These are phyloP conservation scores for Fusarium paranaense DNA, from an alignment of 2,329 filamentous ascomycete genomes.

Conservation along the genomic window DNA sequence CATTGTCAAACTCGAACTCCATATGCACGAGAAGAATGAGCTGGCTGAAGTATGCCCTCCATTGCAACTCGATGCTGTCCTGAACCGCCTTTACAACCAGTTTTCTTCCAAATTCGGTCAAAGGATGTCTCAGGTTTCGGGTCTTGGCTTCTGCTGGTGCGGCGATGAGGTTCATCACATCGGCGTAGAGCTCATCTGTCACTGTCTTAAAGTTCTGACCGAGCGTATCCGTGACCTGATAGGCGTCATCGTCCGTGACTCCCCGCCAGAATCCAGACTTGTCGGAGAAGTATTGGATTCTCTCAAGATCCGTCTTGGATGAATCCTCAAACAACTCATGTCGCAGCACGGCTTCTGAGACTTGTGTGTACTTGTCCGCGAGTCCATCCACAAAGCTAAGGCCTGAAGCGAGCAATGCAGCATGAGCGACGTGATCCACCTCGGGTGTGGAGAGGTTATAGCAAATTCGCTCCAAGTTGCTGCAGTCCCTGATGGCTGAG, in stretches of 20 bases:
- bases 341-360: slow-evolving; percentile 75
- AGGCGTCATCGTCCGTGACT: slow-evolving; percentile 84
- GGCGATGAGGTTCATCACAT: slow-evolving; percentile 60
- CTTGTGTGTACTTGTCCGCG: slow-evolving; percentile 74
- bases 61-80: slow-evolving; percentile 79
- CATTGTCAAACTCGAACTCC: slow-evolving; percentile 82
- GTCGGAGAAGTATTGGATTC: slow-evolving; percentile 83
- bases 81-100: slow-evolving; percentile 81
- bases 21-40: slow-evolving; percentile 87
- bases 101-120: slow-evolving; percentile 82
- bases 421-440: slow-evolving; percentile 64
- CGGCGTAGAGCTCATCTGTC: slow-evolving; percentile 65
- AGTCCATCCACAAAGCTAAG: slow-evolving; percentile 77
- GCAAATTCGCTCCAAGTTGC: slow-evolving; percentile 78
- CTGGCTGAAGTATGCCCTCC: slow-evolving; percentile 82
- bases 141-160: slow-evolving; percentile 59
- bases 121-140: slow-evolving; percentile 60
- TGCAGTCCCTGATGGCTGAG: slow-evolving; percentile 83
- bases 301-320: slow-evolving; percentile 75
- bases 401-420: slow-evolving; percentile 76
- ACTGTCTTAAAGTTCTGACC: slow-evolving; percentile 73
- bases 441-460: slow-evolving; percentile 72
- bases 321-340: slow-evolving; percentile 81
- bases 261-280: slow-evolving; percentile 81
- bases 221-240: slow-evolving; percentile 75